Evolutionary conservation across 345 rosid species (phyloP), one percentile per base, ranked within the genome.

Genomic region (Limnanthes douglasii): DNA sequence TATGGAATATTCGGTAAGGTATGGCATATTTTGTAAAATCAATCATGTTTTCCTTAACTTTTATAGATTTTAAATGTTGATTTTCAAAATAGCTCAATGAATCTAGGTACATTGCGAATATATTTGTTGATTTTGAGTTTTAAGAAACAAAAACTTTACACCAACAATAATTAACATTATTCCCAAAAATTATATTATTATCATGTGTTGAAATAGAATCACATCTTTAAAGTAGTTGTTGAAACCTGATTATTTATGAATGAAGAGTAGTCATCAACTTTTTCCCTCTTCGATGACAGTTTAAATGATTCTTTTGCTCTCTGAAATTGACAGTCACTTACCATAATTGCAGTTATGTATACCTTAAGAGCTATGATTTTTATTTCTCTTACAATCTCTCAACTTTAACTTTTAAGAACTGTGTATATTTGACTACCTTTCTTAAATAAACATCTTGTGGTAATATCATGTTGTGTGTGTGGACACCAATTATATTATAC

Each of bases 341-440:
- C 80, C 0, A 73, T 46, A 1, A 62, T 61, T 22, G 92, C 79
- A 1, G 59, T 56, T 2, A 80, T 79, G 71, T 77, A 57, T 60
- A 84, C 98, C 58, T 94, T 68, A 43, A 83, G 56, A 8, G 95
- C 81, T 21, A 68, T 84, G 1, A 73, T 72, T 47, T 90, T 94
- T 18, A 82, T 78, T 72, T 90, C 94, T 54, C 70, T 41, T 95
- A 90, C 29, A 90, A 61, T 22, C 86, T 79, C 31, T 83, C 85
- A 21, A 84, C 62, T 37, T 90, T 94, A 0, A 94, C 94, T 29
- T 95, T 94, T 0, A 77, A 84, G n/a, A 74, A 70, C 21, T 79
- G 82, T 0, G 95, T 79, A 11, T 72, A 83, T 34, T 68, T 72
- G 1, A 95, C 94, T 29, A 77, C 60, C 39, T 61, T 66, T 39